phyloP scores from a whole-genome alignment of 2,329 filamentous ascomycete genomes.

The Penicillium sp. region DNA sequence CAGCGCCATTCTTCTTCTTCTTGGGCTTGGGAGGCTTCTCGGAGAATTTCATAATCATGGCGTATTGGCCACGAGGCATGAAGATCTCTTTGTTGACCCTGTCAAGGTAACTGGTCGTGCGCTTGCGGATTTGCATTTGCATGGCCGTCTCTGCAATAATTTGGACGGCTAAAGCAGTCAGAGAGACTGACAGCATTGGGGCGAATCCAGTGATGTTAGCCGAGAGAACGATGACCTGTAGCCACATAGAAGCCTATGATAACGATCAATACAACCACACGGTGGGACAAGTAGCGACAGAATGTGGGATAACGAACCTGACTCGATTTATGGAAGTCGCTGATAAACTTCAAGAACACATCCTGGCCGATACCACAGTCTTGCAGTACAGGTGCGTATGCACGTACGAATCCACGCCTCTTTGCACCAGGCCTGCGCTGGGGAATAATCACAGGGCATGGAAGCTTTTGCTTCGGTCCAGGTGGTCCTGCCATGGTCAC shows the following conservation, averaged over 20 bases:
- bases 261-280: neutral
- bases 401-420: conserved; percentile 11
- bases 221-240: conserved; percentile 8
- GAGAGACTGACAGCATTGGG: neutral
- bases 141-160: conserved; percentile 25
- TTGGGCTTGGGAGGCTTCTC: conserved; percentile 3
- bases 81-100: conserved; percentile 30
- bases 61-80: conserved; percentile 32
- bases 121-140: conserved; percentile 28
- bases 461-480: neutral
- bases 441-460: conserved; percentile 14
- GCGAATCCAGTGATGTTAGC: neutral
- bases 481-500: conserved; percentile 10
- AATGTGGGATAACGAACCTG: conserved; percentile 1
- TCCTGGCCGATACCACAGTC: conserved; percentile 11
- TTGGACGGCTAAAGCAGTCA: conserved; percentile 22
- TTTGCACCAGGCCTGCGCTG: conserved; percentile 10
- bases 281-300: neutral
- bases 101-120: conserved; percentile 30
- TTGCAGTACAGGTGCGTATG: conserved; percentile 11
- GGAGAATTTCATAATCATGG: conserved; percentile 32
- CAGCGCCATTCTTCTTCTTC: neutral
- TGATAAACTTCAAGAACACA: conserved; percentile 9
- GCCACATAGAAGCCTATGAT: conserved; percentile 5
- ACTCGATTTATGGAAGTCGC: conserved; percentile 8